Conservation (phyloP, 371 early-diverging fungal species). For the Rhizomucor pusillus region DNA sequence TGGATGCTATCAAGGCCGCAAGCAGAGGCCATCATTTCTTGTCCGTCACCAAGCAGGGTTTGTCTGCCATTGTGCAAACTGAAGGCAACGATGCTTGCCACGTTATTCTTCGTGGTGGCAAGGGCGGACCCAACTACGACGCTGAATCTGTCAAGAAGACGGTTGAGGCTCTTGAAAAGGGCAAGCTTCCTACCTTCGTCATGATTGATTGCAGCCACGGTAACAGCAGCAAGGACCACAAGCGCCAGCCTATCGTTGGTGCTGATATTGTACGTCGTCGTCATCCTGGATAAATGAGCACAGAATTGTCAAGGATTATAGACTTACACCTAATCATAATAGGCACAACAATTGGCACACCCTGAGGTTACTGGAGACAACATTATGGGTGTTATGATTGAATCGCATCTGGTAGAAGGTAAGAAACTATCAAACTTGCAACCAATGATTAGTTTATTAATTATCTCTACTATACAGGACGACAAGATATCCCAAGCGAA, state of each 20-base stretch:
- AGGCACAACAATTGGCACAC: constrained; percentile 40
- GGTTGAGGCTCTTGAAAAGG: constrained; percentile 59
- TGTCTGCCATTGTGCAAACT: constrained; percentile 89
- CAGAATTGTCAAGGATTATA: not conserved
- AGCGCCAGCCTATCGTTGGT: constrained; percentile 80
- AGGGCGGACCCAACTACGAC: constrained; percentile 86
- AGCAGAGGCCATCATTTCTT: constrained; percentile 88
- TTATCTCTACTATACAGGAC: constrained; percentile 24
- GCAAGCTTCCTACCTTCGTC: constrained; percentile 60
- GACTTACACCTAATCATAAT: no score
- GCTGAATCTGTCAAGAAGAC: constrained; percentile 63
- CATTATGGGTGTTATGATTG: constrained; percentile 85
- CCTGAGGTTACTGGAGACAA: constrained; percentile 49
- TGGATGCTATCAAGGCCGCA: constrained; percentile 89
- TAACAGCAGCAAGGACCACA: constrained; percentile 75
- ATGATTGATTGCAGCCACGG: constrained; percentile 97
- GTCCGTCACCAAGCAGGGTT: constrained; percentile 94
- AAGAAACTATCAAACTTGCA: constrained; percentile 27
- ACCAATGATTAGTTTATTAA: not conserved
- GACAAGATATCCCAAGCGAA: constrained; percentile 64
- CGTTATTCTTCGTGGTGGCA: constrained; percentile 89
- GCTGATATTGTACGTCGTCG: constrained; percentile 52
- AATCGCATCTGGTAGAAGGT: constrained; percentile 77
- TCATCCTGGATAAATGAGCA: not conserved
- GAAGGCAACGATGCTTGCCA: constrained; percentile 75